Percentiles rank a stretch among this genome's conserved stretches.
These are phyloP conservation scores for Amaranthus palmeri DNA, from an alignment of 148 eudicot species.

Conservation along the genomic window DNA sequence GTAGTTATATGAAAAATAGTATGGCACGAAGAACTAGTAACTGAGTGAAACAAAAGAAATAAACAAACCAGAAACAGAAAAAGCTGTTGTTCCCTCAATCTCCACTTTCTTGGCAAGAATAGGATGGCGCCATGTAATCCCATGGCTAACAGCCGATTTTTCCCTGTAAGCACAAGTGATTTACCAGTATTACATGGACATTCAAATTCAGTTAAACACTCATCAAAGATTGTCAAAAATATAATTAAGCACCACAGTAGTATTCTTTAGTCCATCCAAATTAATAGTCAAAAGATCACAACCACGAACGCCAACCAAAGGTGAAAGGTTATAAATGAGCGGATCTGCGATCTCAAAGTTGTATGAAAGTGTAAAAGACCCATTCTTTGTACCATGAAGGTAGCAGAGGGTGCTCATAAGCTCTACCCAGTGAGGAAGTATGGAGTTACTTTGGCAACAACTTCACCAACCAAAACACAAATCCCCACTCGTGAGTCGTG, in stretches of 20 bases:
- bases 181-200: not conserved
- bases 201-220: not conserved
- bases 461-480: too few relatives aligned
- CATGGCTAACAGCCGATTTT: conserved; percentile 85
- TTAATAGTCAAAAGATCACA: not conserved
- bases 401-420: too few relatives aligned
- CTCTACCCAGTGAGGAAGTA: too few relatives aligned
- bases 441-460: too few relatives aligned
- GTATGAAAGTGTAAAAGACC: not conserved
- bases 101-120: conserved; percentile 61
- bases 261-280: not conserved
- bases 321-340: not conserved
- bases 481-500: too few relatives aligned
- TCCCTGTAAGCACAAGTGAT: conserved; percentile 45
- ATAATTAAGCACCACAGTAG: not conserved
- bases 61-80: conserved; percentile 72
- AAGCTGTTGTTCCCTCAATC: conserved; percentile 76
- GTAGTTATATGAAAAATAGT: not conserved
- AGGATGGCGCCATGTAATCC: conserved; percentile 66
- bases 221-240: not conserved
- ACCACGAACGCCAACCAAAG: not conserved
- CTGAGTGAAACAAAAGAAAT: not conserved
- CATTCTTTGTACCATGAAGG: too few relatives aligned
- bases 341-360: not conserved
- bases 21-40: not conserved